Percentiles rank a stretch among this genome's conserved stretches.
Evolutionary conservation across 768 basidiomycete genomes (phyloP).

Genomic region (Ephemerocybe angulata): DNA sequence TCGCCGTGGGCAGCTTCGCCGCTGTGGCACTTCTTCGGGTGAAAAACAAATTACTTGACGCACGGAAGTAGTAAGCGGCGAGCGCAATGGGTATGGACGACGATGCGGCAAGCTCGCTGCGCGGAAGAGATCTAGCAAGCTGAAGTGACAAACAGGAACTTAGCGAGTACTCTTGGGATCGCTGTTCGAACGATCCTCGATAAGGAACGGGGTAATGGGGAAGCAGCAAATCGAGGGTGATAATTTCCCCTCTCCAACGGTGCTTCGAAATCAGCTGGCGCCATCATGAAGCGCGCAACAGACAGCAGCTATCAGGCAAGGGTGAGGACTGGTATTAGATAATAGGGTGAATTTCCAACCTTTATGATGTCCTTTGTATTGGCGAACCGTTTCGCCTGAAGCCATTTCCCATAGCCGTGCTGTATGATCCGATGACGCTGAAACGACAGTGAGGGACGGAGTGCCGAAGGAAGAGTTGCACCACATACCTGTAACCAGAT

Average conservation of each 20-base stretch:
- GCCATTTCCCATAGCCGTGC: conserved; percentile 98
- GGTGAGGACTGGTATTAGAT: conserved; percentile 12
- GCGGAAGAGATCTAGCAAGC: too few relatives aligned
- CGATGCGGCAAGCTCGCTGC: too few relatives aligned
- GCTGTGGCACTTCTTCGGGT: too few relatives aligned
- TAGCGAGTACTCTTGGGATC: neutral
- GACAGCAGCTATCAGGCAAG: conserved; percentile 59
- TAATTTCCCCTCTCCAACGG: neutral
- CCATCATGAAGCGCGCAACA: conserved; percentile 87
- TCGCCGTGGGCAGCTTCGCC: too few relatives aligned
- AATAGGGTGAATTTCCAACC: conserved; percentile 41
- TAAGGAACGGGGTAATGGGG: neutral
- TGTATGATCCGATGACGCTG: conserved; percentile 97
- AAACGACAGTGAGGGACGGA: too few relatives aligned
- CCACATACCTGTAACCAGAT: conserved; percentile 88
- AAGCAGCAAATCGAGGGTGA: neutral
- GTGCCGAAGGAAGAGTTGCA: too few relatives aligned
- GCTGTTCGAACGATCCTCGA: neutral
- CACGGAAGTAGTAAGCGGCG: too few relatives aligned
- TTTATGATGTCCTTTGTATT: conserved; percentile 96
- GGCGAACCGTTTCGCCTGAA: conserved; percentile 93
- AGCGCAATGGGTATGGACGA: too few relatives aligned
- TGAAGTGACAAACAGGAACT: too few relatives aligned
- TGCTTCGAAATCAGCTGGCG: conserved; percentile 48
- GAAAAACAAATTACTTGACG: too few relatives aligned